A percentile compares a stretch with the other conserved stretches of the same genome.
phyloP scores from a whole-genome alignment of 768 basidiomycete genomes.

The Calocybe cyanea region DNA sequence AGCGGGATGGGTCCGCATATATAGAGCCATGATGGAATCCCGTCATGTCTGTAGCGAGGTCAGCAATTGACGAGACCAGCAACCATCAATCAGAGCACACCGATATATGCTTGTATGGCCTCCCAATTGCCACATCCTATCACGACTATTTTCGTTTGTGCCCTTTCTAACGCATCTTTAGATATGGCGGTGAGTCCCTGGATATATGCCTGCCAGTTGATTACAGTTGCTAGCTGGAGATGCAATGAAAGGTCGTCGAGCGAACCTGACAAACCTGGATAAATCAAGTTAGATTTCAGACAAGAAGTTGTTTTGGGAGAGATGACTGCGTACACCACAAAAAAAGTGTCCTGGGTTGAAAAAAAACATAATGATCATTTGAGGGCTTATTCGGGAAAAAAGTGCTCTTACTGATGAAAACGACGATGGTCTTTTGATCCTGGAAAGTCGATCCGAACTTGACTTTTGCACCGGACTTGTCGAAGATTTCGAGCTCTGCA shows the following conservation, averaged over 20 bases:
- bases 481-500: conserved; percentile 36
- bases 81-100: conserved; percentile 23
- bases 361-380: background rate
- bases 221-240: background rate
- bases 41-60: conserved; percentile 36
- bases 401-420: conserved; percentile 53
- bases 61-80: background rate
- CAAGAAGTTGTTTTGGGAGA: background rate
- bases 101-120: conserved; percentile 45
- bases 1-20: conserved; percentile 62
- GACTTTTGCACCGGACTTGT: conserved; percentile 41
- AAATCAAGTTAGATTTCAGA: background rate
- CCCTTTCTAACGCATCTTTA: conserved; percentile 33
- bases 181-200: conserved; percentile 40
- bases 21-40: conserved; percentile 43
- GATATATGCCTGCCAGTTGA: conserved; percentile 40
- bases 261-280: conserved; percentile 40
- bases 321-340: conserved; percentile 46
- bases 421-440: conserved; percentile 49
- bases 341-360: conserved; percentile 53
- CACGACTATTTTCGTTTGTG: conserved; percentile 40
- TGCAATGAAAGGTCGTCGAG: background rate
- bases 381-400: background rate
- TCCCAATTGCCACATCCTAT: conserved; percentile 61
- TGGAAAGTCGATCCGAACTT: conserved; percentile 50